A percentile compares a stretch with the other conserved stretches of the same genome.
Evolutionary conservation across 2,329 filamentous ascomycete genomes (phyloP).

Genomic region (Aspergillus luchuensis): DNA sequence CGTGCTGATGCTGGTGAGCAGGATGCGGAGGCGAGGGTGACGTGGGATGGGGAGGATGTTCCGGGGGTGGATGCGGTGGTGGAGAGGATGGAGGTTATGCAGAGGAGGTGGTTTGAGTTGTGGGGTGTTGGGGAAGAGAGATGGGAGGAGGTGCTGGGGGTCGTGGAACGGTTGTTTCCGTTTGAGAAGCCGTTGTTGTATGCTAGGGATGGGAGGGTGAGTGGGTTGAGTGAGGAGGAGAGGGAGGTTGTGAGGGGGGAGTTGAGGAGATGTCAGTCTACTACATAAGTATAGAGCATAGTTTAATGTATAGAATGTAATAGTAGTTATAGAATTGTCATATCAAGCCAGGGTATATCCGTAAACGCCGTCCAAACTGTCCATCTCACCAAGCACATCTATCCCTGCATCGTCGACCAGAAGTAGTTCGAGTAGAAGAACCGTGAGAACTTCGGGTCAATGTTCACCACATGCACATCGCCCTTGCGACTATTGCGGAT

Average conservation of each 20-base stretch:
- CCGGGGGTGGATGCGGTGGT: slow-evolving; percentile 37
- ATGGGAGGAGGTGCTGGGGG: slow-evolving; percentile 31
- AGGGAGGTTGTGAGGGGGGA: slow-evolving; percentile 22
- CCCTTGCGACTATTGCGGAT: slow-evolving; percentile 83
- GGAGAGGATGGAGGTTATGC: slow-evolving; percentile 22
- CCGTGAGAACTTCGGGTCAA: slow-evolving; percentile 87
- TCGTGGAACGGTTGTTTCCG: slow-evolving; percentile 31
- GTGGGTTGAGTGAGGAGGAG: slow-evolving; percentile 25
- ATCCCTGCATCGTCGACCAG: slow-evolving; percentile 77
- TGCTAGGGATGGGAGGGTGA: slow-evolving; percentile 5
- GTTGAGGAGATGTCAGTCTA: background rate
- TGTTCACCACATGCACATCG: slow-evolving; percentile 91
- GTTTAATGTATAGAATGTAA: background rate
- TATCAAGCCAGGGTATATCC: background rate
- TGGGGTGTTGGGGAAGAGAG: slow-evolving; percentile 27
- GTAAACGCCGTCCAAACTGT: slow-evolving; percentile 23
- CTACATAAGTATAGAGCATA: background rate
- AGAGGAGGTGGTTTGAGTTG: slow-evolving; percentile 32
- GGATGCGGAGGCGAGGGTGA: slow-evolving; percentile 27
- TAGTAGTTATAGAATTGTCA: background rate
- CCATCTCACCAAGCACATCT: slow-evolving; percentile 9
- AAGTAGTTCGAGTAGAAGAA: slow-evolving; percentile 97
- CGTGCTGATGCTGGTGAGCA: slow-evolving; percentile 13
- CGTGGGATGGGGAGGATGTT: slow-evolving; percentile 39
- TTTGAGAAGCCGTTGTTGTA: slow-evolving; percentile 24